These are phyloP conservation scores for Dryas alaskensis DNA, from an alignment of 306 rosid species.

Conservation along the genomic window DNA sequence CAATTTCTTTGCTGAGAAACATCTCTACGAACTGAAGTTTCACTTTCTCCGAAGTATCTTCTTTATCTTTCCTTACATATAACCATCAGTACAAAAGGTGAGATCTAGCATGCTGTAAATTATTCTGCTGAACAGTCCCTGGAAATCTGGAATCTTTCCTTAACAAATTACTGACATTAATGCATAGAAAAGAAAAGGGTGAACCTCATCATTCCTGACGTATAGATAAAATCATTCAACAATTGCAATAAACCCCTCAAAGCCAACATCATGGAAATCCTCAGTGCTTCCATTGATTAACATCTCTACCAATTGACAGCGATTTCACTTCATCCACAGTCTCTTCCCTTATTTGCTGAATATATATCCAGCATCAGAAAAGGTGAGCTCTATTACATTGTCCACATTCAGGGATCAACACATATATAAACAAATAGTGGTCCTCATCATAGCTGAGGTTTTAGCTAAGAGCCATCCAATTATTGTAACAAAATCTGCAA, in stretches of 20 bases:
- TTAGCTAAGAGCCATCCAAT: conserved; percentile 1
- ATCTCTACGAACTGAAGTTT: conserved; percentile 34
- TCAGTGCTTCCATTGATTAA: not conserved
- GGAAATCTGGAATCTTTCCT: conserved; percentile 14
- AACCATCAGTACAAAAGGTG: conserved; percentile 31
- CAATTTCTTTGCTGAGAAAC: conserved; percentile 42
- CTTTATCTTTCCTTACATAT: conserved; percentile 36
- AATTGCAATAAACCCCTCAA: not conserved
- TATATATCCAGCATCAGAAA: conserved; percentile 1
- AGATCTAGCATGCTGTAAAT: conserved; percentile 18
- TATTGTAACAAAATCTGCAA: conserved; percentile 2
- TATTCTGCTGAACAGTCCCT: conserved; percentile 12
- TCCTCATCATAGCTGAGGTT: not conserved
- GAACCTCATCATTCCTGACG: conserved; percentile 19
- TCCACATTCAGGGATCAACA: not conserved
- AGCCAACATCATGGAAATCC: not conserved
- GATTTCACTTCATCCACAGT: not conserved
- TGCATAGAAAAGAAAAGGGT: not conserved
- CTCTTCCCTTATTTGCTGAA: not conserved
- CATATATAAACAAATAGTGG: not conserved
- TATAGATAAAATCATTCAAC: not conserved
- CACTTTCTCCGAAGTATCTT: conserved; percentile 31
- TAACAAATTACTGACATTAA: conserved; percentile 19
- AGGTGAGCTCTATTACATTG: not conserved
- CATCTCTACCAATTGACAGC: not conserved